A percentile compares a stretch with the other conserved stretches of the same genome.
These are phyloP conservation scores for Annulohypoxylon bovei DNA, from an alignment of 495 filamentous ascomycete species.

Conservation along the genomic window DNA sequence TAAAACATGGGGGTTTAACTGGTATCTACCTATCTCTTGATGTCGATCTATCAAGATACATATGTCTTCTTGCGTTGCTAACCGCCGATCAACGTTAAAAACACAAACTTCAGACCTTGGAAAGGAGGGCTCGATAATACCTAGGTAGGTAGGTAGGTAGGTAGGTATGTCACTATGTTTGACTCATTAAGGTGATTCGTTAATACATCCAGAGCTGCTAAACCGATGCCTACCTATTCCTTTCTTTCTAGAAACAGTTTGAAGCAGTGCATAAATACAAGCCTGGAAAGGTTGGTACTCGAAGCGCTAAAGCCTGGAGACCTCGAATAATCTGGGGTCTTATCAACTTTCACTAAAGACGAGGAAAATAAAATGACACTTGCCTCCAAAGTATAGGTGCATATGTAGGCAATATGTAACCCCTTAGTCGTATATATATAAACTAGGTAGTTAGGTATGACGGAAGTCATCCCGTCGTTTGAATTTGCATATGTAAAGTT, in stretches of 20 bases:
- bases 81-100: slow-evolving; percentile 1
- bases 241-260: slow-evolving; percentile 3
- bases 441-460: slow-evolving; percentile 6
- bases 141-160: neutral
- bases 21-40: neutral
- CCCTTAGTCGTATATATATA: neutral
- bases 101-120: neutral
- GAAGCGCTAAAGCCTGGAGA: neutral
- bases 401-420: neutral
- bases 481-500: slow-evolving; percentile 2
- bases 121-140: slow-evolving; percentile 2
- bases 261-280: neutral
- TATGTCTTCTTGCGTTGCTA: neutral
- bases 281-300: neutral
- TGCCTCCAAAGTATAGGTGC: slow-evolving; percentile 10
- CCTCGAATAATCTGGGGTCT: neutral
- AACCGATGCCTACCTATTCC: neutral
- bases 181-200: slow-evolving; percentile 9
- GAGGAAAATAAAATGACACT: neutral
- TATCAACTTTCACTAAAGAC: neutral
- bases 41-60: slow-evolving; percentile 31
- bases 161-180: neutral
- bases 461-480: slow-evolving; percentile 11
- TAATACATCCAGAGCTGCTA: slow-evolving; percentile 10
- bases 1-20: slow-evolving; percentile 10